Percentiles rank a stretch among this genome's conserved stretches.
Evolutionary conservation across 2,329 filamentous ascomycete genomes (phyloP).

Genomic region (Teratosphaeria viscida): DNA sequence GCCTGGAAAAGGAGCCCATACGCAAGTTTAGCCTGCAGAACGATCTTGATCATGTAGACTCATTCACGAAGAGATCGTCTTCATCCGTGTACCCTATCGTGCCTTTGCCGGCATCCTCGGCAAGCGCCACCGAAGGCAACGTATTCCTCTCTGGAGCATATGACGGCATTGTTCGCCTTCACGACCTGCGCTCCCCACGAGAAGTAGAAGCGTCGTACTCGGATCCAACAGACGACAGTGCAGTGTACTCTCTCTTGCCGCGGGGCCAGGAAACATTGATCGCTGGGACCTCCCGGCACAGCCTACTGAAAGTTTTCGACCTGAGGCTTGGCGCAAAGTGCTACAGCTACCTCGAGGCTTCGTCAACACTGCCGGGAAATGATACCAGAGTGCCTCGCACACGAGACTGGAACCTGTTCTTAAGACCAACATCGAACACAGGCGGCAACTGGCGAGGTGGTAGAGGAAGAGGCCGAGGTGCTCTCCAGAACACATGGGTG

Average conservation of each 20-base stretch:
- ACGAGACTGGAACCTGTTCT: constrained; percentile 36
- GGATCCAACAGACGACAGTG: constrained; percentile 47
- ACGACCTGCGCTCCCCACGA: constrained; percentile 47
- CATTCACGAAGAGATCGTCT: constrained; percentile 20
- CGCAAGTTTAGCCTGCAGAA: constrained; percentile 30
- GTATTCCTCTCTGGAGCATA: constrained; percentile 52
- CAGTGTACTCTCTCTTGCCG: constrained; percentile 48
- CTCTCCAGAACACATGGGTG: constrained; percentile 10
- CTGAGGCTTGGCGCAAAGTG: constrained; percentile 38
- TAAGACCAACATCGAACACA: constrained; percentile 25
- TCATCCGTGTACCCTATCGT: constrained; percentile 38
- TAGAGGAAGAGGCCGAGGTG: constrained; percentile 7
- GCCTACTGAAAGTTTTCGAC: constrained; percentile 53
- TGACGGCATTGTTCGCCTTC: constrained; percentile 47
- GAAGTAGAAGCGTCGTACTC: constrained; percentile 38
- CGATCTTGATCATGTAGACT: constrained; percentile 10
- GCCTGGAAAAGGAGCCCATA: constrained; percentile 29
- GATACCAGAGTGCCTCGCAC: background rate
- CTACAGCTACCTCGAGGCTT: constrained; percentile 21
- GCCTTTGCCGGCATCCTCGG: constrained; percentile 25
- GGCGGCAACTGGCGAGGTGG: constrained; percentile 8
- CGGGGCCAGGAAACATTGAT: constrained; percentile 48
- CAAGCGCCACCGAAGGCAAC: constrained; percentile 31
- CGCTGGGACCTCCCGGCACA: constrained; percentile 47
- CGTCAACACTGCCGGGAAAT: background rate